Evolutionary conservation across 192 early-diverging fungal genomes (phyloP), one percentile per base, ranked within the genome.

Genomic region (Backusella tarrabulga): DNA sequence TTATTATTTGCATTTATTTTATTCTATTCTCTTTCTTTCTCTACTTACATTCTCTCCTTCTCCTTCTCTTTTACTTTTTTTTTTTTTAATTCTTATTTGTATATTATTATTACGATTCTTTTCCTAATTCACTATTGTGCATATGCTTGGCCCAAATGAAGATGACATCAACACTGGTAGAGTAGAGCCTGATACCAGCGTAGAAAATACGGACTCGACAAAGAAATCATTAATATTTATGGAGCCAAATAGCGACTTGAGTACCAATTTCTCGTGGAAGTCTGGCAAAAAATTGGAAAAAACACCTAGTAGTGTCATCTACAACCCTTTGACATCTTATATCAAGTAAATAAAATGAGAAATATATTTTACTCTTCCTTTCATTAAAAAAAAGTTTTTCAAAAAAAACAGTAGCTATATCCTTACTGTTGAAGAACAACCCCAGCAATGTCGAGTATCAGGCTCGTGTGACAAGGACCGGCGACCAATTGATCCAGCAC

Each of bases 401-500:
- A 32, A 32, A 32, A 3, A 32, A 12, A 26, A 19, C 21, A 74
- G 73, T 41, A 34, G 34, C 14, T 74, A 74, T 6, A 14, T 41
- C 0, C 52, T 74, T 38, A 15, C 1, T n/a, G n/a, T 74, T 40
- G 56, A 63, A 66, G 73, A 74, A 19, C 73, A 74, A 15, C 73
- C 73, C 14, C 34, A 74, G 36, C 73, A 74, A 14, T 74, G 73
- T 66, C 26, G 73, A 35, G 60, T 66, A 11, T 74, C 54, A 6
- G 73, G 73, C 3, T 74, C 34, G 7, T 21, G 54, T 29, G 73
- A 66, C n/a, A 74, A 74, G 29, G 93, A 94, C 74, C 77, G 93
- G 77, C 76, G 93, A 32, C 93, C 93, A 15, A 86, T 94, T 7
- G 93, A 94, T 71, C 93, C 93, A 32, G 91, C 93, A 7, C 93